Conservation (phyloP, 2,329 filamentous ascomycete genomes). For the Phoma sp. region DNA sequence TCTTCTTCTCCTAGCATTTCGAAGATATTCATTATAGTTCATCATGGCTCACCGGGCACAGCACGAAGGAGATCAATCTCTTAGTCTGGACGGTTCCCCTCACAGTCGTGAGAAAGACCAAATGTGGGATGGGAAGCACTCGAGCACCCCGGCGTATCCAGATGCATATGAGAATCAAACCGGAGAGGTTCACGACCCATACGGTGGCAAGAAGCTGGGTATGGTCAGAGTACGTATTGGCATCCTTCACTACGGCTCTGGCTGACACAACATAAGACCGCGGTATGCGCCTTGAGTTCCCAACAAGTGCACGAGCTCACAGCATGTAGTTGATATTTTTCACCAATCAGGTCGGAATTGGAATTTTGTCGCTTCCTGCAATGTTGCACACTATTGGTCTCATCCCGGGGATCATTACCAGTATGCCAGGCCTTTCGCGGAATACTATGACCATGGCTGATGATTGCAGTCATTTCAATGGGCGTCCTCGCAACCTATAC, state of each 20-base stretch:
- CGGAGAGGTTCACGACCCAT: constrained; percentile 10
- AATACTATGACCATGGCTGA: background rate
- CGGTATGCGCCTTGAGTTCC: background rate
- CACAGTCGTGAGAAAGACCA: background rate
- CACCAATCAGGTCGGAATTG: constrained; percentile 28
- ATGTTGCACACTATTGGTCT: constrained; percentile 26
- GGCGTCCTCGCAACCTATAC: constrained; percentile 9
- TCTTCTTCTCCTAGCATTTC: no score
- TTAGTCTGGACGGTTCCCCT: background rate
- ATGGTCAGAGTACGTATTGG: constrained; percentile 9
- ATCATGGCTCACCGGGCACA: background rate
- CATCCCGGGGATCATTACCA: constrained; percentile 24
- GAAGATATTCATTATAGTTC: no score
- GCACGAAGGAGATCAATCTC: background rate
- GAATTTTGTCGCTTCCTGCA: constrained; percentile 24
- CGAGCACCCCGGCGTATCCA: background rate
- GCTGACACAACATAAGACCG: background rate
- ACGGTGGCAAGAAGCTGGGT: constrained; percentile 15
- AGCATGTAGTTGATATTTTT: constrained; percentile 16
- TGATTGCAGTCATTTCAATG: background rate
- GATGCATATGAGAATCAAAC: constrained; percentile 1
- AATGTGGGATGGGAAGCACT: background rate
- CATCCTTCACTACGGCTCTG: no score
- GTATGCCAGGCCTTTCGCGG: background rate
- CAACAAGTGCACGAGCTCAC: background rate